These are phyloP conservation scores for Trichophaea hybrida DNA, from an alignment of 2,329 filamentous ascomycete genomes.

Conservation along the genomic window DNA sequence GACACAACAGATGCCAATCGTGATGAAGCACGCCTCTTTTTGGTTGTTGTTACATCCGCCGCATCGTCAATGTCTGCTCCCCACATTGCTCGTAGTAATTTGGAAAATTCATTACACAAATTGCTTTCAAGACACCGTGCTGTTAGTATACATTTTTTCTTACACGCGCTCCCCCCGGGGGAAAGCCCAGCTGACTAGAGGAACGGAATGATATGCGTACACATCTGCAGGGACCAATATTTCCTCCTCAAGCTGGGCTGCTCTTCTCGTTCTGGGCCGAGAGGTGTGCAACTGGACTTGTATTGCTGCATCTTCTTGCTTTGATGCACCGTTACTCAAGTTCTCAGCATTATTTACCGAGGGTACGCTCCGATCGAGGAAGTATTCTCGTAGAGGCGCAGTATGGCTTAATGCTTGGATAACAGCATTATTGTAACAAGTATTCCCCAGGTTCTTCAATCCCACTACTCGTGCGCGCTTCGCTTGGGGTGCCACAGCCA, in stretches of 20 bases:
- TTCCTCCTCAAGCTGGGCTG: slow-evolving; percentile 19
- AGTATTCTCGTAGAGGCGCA: slow-evolving; percentile 19
- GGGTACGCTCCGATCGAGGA: slow-evolving; percentile 11
- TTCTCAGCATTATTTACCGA: background rate
- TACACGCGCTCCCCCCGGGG: too few species aligned
- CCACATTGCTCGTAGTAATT: slow-evolving; percentile 20
- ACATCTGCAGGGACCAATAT: slow-evolving; percentile 14
- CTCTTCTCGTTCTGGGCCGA: slow-evolving; percentile 19
- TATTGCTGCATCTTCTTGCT: slow-evolving; percentile 13
- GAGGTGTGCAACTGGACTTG: slow-evolving; percentile 14
- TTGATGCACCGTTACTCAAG: slow-evolving; percentile 2
- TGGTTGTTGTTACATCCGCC: background rate
- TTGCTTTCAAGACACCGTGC: slow-evolving; percentile 8
- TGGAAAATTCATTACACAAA: slow-evolving; percentile 21
- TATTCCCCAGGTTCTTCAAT: slow-evolving; percentile 23
- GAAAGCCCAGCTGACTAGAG: background rate
- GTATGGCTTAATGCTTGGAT: slow-evolving; percentile 22
- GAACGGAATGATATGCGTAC: slow-evolving; percentile 6
- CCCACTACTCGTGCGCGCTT: slow-evolving; percentile 21
- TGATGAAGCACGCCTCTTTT: background rate
- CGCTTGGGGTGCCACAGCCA: background rate
- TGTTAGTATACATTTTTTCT: too few species aligned
- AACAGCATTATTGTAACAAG: slow-evolving; percentile 23
- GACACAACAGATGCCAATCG: slow-evolving; percentile 11
- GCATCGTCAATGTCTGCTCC: slow-evolving; percentile 6